Conservation (phyloP, 2,329 filamentous ascomycete genomes). For the Rhinocladiella similis region DNA sequence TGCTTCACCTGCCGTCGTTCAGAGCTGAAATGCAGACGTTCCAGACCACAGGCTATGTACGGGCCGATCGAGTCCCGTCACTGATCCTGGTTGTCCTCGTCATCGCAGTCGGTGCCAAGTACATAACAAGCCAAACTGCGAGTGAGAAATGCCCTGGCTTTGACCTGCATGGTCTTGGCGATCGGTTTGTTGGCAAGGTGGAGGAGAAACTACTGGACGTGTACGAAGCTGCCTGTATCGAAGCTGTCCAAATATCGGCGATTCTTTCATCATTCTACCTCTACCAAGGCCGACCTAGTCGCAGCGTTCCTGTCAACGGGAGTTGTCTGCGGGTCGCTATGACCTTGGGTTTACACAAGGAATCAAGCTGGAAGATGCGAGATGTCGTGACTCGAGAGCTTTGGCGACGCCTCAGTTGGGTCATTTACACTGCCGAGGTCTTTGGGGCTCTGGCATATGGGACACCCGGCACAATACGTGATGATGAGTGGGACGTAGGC, state of each 20-base stretch:
- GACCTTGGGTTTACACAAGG: slow-evolving; percentile 16
- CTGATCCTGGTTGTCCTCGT: slow-evolving; percentile 40
- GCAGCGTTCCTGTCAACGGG: slow-evolving; percentile 11
- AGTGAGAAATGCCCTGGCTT: slow-evolving; percentile 18
- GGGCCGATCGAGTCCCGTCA: slow-evolving; percentile 38
- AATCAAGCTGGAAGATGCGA: slow-evolving; percentile 18
- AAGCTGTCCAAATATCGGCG: slow-evolving; percentile 19
- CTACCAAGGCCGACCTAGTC: slow-evolving; percentile 21
- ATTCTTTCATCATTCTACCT: slow-evolving; percentile 17
- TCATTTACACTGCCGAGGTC: slow-evolving; percentile 20
- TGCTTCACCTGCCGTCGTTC: slow-evolving; percentile 44
- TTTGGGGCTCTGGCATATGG: slow-evolving; percentile 22
- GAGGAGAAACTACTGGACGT: slow-evolving; percentile 41
- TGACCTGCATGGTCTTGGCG: slow-evolving; percentile 20
- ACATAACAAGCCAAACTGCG: slow-evolving; percentile 30
- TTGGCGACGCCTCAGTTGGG: slow-evolving; percentile 20
- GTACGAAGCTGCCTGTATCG: slow-evolving; percentile 41
- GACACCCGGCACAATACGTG: slow-evolving; percentile 17
- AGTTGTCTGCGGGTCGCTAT: slow-evolving; percentile 13
- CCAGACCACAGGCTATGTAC: slow-evolving; percentile 37
- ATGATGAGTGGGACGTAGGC: slow-evolving; percentile 18
- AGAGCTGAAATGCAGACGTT: slow-evolving; percentile 34
- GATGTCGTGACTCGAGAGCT: slow-evolving; percentile 15
- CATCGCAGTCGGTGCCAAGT: slow-evolving; percentile 42
- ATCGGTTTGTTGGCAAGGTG: slow-evolving; percentile 25